Evolutionary conservation across 139 green algal genomes (phyloP).

Genomic region (Chlamydomonas urium): DNA sequence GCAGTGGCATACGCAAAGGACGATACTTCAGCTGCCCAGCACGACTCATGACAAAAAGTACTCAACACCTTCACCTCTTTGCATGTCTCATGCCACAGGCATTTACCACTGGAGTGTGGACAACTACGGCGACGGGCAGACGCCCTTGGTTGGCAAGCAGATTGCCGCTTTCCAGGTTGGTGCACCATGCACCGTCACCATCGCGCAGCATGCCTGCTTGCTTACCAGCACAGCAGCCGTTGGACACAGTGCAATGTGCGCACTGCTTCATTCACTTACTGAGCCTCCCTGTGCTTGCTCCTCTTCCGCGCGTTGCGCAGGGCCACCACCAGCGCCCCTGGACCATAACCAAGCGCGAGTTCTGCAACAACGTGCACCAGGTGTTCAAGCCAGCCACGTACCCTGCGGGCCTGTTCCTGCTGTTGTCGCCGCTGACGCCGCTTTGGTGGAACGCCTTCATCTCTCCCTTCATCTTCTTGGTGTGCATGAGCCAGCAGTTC

Average conservation of each 20-base stretch:
- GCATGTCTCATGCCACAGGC: constrained; percentile 30
- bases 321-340: constrained; percentile 92
- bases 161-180: constrained; percentile 81
- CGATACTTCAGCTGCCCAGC: too few species aligned
- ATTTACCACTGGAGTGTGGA: constrained; percentile 92
- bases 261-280: too few species aligned
- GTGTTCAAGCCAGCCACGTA: constrained; percentile 46
- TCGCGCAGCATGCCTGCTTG: too few species aligned
- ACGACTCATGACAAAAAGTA: too few species aligned
- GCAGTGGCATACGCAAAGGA: neutral
- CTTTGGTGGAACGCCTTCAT: constrained; percentile 56
- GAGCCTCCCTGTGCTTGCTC: neutral
- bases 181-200: too few species aligned
- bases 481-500: constrained; percentile 94
- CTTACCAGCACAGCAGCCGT: too few species aligned
- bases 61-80: too few species aligned
- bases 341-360: constrained; percentile 96
- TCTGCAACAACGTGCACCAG: constrained; percentile 94
- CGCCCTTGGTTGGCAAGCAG: constrained; percentile 87
- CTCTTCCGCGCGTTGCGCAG: constrained; percentile 39
- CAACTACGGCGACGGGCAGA: constrained; percentile 89
- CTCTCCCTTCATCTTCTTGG: constrained; percentile 68
- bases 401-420: constrained; percentile 38
- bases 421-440: constrained; percentile 32
- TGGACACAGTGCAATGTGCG: neutral